phyloP scores from a whole-genome alignment of 1,139 yeast genomes.

The Meyerozyma guilliermondii region DNA sequence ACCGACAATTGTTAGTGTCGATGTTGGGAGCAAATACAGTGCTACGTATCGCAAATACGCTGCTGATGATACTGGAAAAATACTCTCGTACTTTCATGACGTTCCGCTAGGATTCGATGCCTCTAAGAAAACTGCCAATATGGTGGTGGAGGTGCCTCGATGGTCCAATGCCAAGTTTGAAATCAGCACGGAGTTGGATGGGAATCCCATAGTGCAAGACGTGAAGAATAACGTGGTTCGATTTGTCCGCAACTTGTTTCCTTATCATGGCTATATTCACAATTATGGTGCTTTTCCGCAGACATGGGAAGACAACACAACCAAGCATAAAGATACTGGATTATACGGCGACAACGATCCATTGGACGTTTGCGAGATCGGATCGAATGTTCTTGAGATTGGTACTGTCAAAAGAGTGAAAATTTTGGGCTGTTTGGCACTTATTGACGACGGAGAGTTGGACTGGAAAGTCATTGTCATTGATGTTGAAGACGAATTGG shows the following conservation, averaged over 20 bases:
- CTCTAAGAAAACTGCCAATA: conserved; percentile 65
- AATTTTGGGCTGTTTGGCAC: conserved; percentile 80
- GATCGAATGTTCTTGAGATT: conserved; percentile 61
- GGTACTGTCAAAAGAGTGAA: conserved; percentile 81
- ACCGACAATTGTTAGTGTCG: neutral
- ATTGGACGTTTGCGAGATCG: conserved; percentile 85
- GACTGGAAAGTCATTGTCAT: conserved; percentile 90
- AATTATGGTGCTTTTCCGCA: conserved; percentile 95
- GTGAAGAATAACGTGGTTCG: conserved; percentile 79
- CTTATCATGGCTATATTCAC: conserved; percentile 86
- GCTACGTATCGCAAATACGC: conserved; percentile 28
- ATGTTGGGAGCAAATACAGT: neutral
- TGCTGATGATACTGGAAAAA: conserved; percentile 64
- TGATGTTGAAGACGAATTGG: conserved; percentile 70
- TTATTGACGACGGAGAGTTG: conserved; percentile 88
- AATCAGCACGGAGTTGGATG: conserved; percentile 57
- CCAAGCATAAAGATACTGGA: conserved; percentile 67
- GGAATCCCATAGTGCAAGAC: conserved; percentile 86
- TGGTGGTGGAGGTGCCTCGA: conserved; percentile 87
- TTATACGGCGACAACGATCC: conserved; percentile 90
- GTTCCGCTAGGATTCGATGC: conserved; percentile 64
- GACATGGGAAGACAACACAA: conserved; percentile 89
- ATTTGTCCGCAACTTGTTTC: conserved; percentile 83
- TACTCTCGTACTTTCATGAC: conserved; percentile 75
- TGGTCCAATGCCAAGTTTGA: conserved; percentile 91